Evolutionary conservation across 2,329 filamentous ascomycete genomes (phyloP).

Genomic region (Verticillium longisporum): DNA sequence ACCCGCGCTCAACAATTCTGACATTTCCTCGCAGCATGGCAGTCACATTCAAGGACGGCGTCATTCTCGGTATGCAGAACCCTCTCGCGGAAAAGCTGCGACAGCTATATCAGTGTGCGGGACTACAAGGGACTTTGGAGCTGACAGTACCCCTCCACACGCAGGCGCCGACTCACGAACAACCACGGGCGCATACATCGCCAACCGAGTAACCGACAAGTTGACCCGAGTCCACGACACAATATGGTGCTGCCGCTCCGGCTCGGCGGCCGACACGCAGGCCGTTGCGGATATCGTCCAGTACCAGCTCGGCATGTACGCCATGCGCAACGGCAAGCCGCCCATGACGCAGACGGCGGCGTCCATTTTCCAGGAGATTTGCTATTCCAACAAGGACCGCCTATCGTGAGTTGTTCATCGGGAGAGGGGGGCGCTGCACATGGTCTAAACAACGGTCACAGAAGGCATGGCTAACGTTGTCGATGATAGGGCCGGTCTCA

Average conservation of each 20-base stretch:
- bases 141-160: no score
- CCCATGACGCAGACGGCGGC: slow-evolving; percentile 94
- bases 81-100: no score
- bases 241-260: slow-evolving; percentile 98
- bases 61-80: slow-evolving; percentile 66
- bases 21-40: slow-evolving; percentile 65
- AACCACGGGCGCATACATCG: slow-evolving; percentile 96
- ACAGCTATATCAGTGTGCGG: no score
- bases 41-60: slow-evolving; percentile 96
- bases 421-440: not conserved
- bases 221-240: slow-evolving; percentile 97
- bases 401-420: slow-evolving; percentile 57
- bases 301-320: slow-evolving; percentile 90
- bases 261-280: slow-evolving; percentile 95
- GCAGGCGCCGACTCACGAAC: slow-evolving; percentile 90
- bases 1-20: slow-evolving; percentile 16
- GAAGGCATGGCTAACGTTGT: not conserved
- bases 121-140: no score
- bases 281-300: slow-evolving; percentile 97
- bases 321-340: slow-evolving; percentile 79
- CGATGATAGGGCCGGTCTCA: slow-evolving; percentile 72
- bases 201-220: slow-evolving; percentile 98
- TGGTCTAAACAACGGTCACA: not conserved
- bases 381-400: slow-evolving; percentile 94
- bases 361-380: slow-evolving; percentile 94